These are phyloP conservation scores for Xylariaceae sp. DNA, from an alignment of 2,329 filamentous ascomycete species.

Conservation along the genomic window DNA sequence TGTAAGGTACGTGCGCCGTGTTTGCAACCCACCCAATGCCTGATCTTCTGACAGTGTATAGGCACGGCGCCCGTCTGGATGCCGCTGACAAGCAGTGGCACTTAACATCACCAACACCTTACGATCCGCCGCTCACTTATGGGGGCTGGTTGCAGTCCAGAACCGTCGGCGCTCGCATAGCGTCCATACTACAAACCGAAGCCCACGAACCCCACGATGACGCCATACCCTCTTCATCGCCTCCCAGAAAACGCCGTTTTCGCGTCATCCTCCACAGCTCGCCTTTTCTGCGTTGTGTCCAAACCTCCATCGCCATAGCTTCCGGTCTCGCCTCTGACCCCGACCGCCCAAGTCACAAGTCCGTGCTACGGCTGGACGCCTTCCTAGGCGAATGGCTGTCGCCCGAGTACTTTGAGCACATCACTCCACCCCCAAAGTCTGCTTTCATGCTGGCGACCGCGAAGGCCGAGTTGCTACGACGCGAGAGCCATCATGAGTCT, in stretches of 20 bases:
- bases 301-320: slow-evolving; percentile 84
- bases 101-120: slow-evolving; percentile 84
- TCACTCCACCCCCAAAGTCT: slow-evolving; percentile 82
- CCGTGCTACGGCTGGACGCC: slow-evolving; percentile 76
- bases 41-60: slow-evolving; percentile 25
- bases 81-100: slow-evolving; percentile 95
- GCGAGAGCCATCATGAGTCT: slow-evolving; percentile 59
- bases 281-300: slow-evolving; percentile 89
- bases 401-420: slow-evolving; percentile 88
- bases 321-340: slow-evolving; percentile 63
- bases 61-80: slow-evolving; percentile 91
- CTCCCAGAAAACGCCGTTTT: slow-evolving; percentile 58
- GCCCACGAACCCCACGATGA: slow-evolving; percentile 36
- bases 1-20: slow-evolving; percentile 38
- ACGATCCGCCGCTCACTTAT: slow-evolving; percentile 92
- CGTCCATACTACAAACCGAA: slow-evolving; percentile 59
- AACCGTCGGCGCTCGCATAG: slow-evolving; percentile 77
- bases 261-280: slow-evolving; percentile 86
- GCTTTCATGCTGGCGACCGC: slow-evolving; percentile 83
- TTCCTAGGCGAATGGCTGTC: slow-evolving; percentile 95
- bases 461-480: slow-evolving; percentile 78
- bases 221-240: slow-evolving; percentile 10
- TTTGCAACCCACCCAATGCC: neutral
- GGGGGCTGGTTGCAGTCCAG: slow-evolving; percentile 88
- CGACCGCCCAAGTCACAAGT: slow-evolving; percentile 42